These are phyloP conservation scores for Epichloe hybrida DNA, from an alignment of 2,329 filamentous ascomycete species.

Conservation along the genomic window DNA sequence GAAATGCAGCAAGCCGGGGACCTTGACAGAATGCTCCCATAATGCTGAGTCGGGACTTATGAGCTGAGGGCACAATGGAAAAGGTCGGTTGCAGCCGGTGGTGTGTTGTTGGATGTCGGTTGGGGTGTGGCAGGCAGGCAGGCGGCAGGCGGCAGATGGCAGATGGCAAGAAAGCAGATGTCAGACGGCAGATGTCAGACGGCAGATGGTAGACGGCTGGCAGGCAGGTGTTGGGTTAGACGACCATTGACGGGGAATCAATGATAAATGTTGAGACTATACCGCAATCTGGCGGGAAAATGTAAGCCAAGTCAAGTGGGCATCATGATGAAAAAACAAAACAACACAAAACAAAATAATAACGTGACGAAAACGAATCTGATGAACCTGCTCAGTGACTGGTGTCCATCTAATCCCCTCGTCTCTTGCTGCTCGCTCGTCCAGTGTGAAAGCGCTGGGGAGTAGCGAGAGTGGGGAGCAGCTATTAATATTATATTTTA, in stretches of 20 bases:
- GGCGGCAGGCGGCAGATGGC: no score
- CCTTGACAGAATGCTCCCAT: slow-evolving; percentile 5
- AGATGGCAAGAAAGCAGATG: no score
- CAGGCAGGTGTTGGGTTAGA: no score
- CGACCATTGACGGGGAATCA: no score
- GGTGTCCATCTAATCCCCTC: neutral
- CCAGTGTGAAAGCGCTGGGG: neutral
- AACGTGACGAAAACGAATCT: neutral
- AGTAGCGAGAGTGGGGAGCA: neutral
- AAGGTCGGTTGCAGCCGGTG: neutral
- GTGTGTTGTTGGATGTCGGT: neutral
- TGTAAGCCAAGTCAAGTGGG: neutral
- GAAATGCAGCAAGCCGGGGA: slow-evolving; percentile 1
- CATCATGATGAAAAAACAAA: neutral
- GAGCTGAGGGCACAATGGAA: neutral
- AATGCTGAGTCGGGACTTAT: neutral
- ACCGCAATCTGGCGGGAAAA: neutral
- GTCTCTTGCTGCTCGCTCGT: neutral
- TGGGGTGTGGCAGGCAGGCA: neutral
- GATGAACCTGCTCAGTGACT: neutral
- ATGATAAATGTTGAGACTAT: neutral
- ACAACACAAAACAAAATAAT: neutral
- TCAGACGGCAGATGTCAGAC: no score
- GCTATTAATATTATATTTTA: neutral
- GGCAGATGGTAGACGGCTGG: no score